Evolutionary conservation across 106 monocot genomes (phyloP), one percentile per base, ranked within the genome.

Genomic region (Phalaenopsis aphrodite): DNA sequence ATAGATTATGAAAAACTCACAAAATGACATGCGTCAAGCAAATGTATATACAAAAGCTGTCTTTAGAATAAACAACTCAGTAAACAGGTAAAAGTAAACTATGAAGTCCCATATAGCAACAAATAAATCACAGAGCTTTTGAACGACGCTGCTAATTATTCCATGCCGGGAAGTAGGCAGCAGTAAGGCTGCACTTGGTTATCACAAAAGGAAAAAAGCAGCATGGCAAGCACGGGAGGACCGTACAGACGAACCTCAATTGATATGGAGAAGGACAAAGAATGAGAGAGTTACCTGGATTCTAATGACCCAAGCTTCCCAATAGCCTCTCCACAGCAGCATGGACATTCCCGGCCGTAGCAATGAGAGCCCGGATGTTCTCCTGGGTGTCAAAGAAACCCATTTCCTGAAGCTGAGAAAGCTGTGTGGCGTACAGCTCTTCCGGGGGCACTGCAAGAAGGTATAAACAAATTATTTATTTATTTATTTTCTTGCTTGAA

Each of bases 321-420:
- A 97, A 67, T 41, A 97, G 94, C 36, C 90, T 85, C 84, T 97
- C 96, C 0, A 97, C 96, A 3, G 96, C 96, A 69, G 96, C 96
- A 84, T 92, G 85, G 61, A 97, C 94, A 75, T 97, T 97, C 16
- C 96, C 96, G 12, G 87, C 79, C 23, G 97, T 97, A 77, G 97
- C 94, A 24, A 75, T 86, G 47, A 97, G 78, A 3, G 92, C 97
- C 38, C 92, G 92, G 49, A 97, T 92, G 52, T 97, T 94, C 83
- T 92, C 97, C 79, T 97, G 97, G 15, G 92, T 89, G 78, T 97
- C 94, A 37, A 94, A 89, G 89, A 97, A 97, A 78, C 94, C 97
- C 97, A 97, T 97, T 71, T 97, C 97, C 73, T 88, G 97, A 78
- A 97, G 92, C 84, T 97, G 97, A 72, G 94, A 55, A 10, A 97